Base-by-base conservation (phyloP, 2,329 filamentous ascomycete genomes). In the Simplicillium sp. region DNA sequence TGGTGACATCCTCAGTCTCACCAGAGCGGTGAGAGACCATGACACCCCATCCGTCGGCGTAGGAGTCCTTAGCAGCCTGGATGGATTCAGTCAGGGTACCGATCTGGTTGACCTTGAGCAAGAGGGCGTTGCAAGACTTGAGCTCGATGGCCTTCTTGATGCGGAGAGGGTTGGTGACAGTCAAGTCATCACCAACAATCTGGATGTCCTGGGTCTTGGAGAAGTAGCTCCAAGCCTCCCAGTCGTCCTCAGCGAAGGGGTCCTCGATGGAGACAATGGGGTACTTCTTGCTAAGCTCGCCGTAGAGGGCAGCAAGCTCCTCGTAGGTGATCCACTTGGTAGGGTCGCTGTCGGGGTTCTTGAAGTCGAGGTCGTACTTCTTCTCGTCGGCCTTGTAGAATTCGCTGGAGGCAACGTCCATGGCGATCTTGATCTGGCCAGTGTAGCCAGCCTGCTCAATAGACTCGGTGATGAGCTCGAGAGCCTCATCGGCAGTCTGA, bases 211-310 rank as follows among this genome's bases (percentile, higher is more conserved):
- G 88, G 58, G 87, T 92, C 85, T 96, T 96, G 84, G 84, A 95
- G 84, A 97, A 98, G 83, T 97, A 95, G 81, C 87, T 94, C 92
- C 92, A 98, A 48, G 92, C 92, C 80, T 97, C 90, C 92, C 92
- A 98, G 77, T 98, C 92, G 61, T 97, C 92, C 80, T 98, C 92
- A 51, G 87, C 90, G 71, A 98, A 98, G 64, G 92, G 92, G 67
- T 98, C 92, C 75, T 98, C 92, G 57, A 98, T 97, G 68, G 80
- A 87, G 71, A 97, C 87, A 61, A 98, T 98, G 59, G 92, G 90
- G 76, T 98, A 98, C 75, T 95, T 96, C 77, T 82, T 77, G 64
- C 78, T 76, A 47, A 98, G 82, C 36, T 81, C 74, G 66, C 85
- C 80, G 82, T 98, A 97, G 58, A 94, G 73, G 60, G 84, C 81